These are phyloP conservation scores for Linnemannia exigua DNA, from an alignment of 192 early-diverging fungal genomes.

Conservation along the genomic window DNA sequence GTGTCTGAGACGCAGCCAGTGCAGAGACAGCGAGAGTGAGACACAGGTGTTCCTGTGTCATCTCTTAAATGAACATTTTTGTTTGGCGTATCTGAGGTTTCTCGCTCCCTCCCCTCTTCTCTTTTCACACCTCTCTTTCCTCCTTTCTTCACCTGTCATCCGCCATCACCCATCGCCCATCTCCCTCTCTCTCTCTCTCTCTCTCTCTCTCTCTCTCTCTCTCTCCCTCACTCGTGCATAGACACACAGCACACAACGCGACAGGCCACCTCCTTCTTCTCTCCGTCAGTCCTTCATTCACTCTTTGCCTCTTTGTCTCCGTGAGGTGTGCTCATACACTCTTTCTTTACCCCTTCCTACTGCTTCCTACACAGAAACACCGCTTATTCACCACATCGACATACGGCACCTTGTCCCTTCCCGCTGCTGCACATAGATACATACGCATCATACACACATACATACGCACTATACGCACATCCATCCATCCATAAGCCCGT, in stretches of 20 bases:
- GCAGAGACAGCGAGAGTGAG: background rate
- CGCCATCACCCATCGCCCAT: too few species aligned
- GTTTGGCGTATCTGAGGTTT: too few species aligned
- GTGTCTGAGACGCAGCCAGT: background rate
- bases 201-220: background rate
- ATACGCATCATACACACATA: too few species aligned
- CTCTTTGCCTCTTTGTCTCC: background rate
- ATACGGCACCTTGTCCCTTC: background rate
- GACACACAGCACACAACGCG: background rate
- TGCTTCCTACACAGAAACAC: background rate
- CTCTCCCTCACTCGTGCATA: background rate
- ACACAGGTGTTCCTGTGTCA: too few species aligned
- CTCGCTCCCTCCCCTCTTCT: background rate
- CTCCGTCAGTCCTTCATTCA: background rate
- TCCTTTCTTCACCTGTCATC: too few species aligned
- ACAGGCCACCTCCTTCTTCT: background rate
- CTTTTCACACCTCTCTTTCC: background rate
- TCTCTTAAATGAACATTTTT: background rate
- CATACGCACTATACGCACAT: too few species aligned
- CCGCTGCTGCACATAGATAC: background rate
- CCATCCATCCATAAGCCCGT: too few species aligned
- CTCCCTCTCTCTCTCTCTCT: too few species aligned
- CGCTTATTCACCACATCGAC: background rate
- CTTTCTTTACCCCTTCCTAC: background rate
- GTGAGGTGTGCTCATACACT: background rate